phyloP scores from a whole-genome alignment of 176 grass and related monocot genomes.

The Aegilops speltoides region DNA sequence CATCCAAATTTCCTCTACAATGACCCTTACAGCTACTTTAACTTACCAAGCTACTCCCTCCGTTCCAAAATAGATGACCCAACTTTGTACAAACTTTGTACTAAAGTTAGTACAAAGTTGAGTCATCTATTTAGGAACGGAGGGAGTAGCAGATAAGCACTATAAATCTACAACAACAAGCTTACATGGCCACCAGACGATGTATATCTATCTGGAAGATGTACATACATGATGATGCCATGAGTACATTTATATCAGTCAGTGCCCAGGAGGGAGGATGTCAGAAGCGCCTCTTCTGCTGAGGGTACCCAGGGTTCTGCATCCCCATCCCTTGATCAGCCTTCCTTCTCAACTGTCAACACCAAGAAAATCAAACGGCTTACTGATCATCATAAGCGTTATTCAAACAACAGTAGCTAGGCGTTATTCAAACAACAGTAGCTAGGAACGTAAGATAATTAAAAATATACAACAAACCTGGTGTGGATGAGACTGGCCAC shows the following conservation, averaged over 20 bases:
- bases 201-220: constrained; percentile 1
- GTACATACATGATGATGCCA: constrained; percentile 20
- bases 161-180: constrained; percentile 25
- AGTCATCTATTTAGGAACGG: no score
- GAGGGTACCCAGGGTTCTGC: constrained; percentile 95
- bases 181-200: background rate
- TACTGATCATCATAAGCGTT: constrained; percentile 3
- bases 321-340: constrained; percentile 78
- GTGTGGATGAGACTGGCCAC: constrained; percentile 73
- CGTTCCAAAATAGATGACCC: no score
- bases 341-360: constrained; percentile 75
- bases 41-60: constrained; percentile 16
- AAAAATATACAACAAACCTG: constrained; percentile 50
- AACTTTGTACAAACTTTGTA: no score
- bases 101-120: no score
- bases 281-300: constrained; percentile 91
- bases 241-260: constrained; percentile 27
- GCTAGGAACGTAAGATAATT: background rate
- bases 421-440: background rate
- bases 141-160: background rate
- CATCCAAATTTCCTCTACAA: background rate
- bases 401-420: constrained; percentile 1
- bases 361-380: background rate
- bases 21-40: background rate
- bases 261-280: background rate